Evolutionary conservation across 129 eudicot genomes (phyloP).

Genomic region (Arctium lappa): DNA sequence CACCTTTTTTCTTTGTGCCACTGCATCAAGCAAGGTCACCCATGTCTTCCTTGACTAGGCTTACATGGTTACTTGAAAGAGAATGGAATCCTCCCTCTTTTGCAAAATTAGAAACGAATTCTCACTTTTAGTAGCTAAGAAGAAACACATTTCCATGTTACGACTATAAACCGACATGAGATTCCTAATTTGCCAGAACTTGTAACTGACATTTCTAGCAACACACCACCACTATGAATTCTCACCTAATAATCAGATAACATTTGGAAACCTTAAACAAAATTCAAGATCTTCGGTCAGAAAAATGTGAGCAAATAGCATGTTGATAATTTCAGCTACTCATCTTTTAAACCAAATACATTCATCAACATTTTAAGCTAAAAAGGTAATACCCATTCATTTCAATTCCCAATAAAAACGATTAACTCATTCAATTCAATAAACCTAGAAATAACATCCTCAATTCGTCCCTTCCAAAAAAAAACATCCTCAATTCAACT

Average conservation of each 20-base stretch:
- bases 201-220: not conserved
- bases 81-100: constrained; percentile 1
- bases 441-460: constrained; percentile 13
- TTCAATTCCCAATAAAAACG: not conserved
- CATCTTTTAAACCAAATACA: not conserved
- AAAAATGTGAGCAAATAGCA: not conserved
- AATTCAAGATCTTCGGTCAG: not conserved
- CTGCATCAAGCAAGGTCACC: not conserved
- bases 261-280: constrained; percentile 4
- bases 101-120: not conserved
- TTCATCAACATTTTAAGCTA: not conserved
- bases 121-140: constrained; percentile 1
- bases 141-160: not conserved
- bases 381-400: not conserved
- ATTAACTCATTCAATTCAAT: not conserved
- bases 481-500: constrained; percentile 11
- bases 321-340: not conserved
- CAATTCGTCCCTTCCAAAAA: not conserved
- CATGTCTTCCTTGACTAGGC: not conserved
- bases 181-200: constrained; percentile 1
- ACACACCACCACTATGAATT: not conserved
- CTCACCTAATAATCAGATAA: not conserved
- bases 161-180: not conserved
- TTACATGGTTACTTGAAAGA: not conserved
- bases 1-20: not conserved